These are phyloP conservation scores for Pochonia chlamydosporia DNA, from an alignment of 2,329 filamentous ascomycete genomes.

Conservation along the genomic window DNA sequence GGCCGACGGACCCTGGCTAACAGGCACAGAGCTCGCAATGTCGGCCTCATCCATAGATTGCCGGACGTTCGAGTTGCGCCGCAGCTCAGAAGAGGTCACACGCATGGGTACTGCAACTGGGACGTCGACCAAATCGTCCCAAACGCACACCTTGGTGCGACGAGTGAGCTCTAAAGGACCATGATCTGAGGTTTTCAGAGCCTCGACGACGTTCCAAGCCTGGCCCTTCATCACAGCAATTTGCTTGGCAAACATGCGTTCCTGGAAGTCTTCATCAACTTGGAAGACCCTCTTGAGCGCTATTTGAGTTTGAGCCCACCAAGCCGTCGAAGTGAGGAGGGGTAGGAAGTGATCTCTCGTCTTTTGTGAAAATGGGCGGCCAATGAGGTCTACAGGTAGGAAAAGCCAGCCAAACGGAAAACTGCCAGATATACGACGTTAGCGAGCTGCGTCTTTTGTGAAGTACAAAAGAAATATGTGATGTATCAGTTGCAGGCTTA, in stretches of 20 bases:
- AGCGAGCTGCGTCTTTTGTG: constrained; percentile 13
- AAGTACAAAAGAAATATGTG: neutral
- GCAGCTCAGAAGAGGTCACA: constrained; percentile 77
- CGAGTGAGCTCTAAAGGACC: constrained; percentile 90
- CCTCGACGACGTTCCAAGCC: constrained; percentile 98
- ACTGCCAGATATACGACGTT: constrained; percentile 38
- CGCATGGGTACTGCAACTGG: constrained; percentile 90
- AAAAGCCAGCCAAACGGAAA: constrained; percentile 99
- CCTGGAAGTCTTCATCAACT: constrained; percentile 91
- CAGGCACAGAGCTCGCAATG: constrained; percentile 49
- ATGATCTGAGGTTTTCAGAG: constrained; percentile 85
- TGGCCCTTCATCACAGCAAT: constrained; percentile 99
- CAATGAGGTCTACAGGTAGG: constrained; percentile 90
- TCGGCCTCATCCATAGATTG: constrained; percentile 75
- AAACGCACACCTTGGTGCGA: constrained; percentile 86
- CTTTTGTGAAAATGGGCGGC: constrained; percentile 89
- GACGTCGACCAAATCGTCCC: constrained; percentile 96
- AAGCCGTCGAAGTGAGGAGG: constrained; percentile 84
- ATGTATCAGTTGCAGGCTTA: constrained; percentile 16
- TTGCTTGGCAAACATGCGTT: constrained; percentile 97
- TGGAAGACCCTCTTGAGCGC: constrained; percentile 83
- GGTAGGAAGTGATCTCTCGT: constrained; percentile 95
- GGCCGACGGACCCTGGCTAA: constrained; percentile 28
- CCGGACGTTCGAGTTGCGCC: constrained; percentile 51
- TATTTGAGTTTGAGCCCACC: constrained; percentile 94